Evolutionary conservation across 306 rosid species (phyloP).

Genomic region (Spatholobus suberectus): DNA sequence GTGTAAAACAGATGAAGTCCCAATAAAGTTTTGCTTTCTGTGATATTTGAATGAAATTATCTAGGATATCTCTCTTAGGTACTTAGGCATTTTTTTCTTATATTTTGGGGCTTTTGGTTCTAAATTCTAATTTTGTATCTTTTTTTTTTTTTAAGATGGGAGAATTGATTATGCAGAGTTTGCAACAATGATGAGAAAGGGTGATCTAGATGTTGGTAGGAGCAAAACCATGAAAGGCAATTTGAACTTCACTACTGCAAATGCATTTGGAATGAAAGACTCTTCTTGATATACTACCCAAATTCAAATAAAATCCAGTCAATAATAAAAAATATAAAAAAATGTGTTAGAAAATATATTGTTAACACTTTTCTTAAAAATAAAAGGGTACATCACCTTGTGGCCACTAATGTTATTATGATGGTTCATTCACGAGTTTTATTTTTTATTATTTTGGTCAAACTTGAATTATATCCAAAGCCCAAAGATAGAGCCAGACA

Average conservation of each 20-base stretch:
- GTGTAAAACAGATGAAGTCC: too few relatives aligned
- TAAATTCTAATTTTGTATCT: neutral
- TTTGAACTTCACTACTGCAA: slow-evolving; percentile 77
- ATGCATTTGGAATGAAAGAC: slow-evolving; percentile 69
- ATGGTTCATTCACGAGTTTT: too few relatives aligned
- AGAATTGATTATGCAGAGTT: slow-evolving; percentile 88
- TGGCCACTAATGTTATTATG: too few relatives aligned
- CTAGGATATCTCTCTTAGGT: neutral
- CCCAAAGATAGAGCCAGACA: too few relatives aligned
- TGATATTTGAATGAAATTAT: neutral
- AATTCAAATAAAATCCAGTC: too few relatives aligned
- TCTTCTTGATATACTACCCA: slow-evolving; percentile 50
- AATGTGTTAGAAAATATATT: too few relatives aligned
- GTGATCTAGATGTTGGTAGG: slow-evolving; percentile 63
- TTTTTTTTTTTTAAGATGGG: slow-evolving; percentile 85
- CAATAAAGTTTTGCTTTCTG: too few relatives aligned
- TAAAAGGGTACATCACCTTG: too few relatives aligned
- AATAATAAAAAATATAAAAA: too few relatives aligned
- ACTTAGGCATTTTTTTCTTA: neutral
- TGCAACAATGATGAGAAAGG: slow-evolving; percentile 88
- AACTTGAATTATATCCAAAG: too few relatives aligned
- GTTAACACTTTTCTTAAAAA: too few relatives aligned
- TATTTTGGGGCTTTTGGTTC: neutral
- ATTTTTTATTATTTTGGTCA: too few relatives aligned
- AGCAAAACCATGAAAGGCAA: slow-evolving; percentile 72